These are phyloP conservation scores for Solanum appendiculatum DNA, from an alignment of 257 asterid species.

Conservation along the genomic window DNA sequence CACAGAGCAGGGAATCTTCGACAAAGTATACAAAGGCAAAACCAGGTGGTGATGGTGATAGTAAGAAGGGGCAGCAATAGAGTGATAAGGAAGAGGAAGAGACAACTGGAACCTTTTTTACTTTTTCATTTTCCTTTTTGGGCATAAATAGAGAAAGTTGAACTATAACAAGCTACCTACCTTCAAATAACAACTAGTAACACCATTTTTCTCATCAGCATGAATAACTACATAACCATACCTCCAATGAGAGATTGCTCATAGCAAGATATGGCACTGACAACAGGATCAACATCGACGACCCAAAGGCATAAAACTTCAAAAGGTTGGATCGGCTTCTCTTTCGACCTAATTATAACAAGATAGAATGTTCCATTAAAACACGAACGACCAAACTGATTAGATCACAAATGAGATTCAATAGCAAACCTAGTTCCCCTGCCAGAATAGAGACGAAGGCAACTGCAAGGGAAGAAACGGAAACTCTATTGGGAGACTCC, in stretches of 20 bases:
- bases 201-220: neutral
- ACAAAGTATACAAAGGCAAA: neutral
- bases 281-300: constrained; percentile 35
- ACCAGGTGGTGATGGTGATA: neutral
- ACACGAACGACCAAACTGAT: neutral
- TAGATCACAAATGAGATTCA: neutral
- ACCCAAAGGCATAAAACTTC: constrained; percentile 53
- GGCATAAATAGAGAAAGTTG: neutral
- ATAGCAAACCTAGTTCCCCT: constrained; percentile 58
- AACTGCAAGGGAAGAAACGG: constrained; percentile 22
- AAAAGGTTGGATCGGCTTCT: constrained; percentile 50
- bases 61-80: too few relatives aligned
- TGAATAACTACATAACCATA: neutral
- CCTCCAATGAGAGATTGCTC: constrained; percentile 35
- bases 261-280: constrained; percentile 24
- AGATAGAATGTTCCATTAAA: neutral
- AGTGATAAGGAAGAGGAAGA: neutral
- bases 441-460: constrained; percentile 43
- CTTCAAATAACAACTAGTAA: neutral
- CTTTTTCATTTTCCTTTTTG: neutral
- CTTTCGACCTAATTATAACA: constrained; percentile 48
- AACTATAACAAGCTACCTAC: neutral
- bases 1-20: neutral
- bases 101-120: neutral
- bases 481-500: neutral